phyloP scores from a whole-genome alignment of 495 filamentous ascomycete genomes.

The Hypoxylon rickii region DNA sequence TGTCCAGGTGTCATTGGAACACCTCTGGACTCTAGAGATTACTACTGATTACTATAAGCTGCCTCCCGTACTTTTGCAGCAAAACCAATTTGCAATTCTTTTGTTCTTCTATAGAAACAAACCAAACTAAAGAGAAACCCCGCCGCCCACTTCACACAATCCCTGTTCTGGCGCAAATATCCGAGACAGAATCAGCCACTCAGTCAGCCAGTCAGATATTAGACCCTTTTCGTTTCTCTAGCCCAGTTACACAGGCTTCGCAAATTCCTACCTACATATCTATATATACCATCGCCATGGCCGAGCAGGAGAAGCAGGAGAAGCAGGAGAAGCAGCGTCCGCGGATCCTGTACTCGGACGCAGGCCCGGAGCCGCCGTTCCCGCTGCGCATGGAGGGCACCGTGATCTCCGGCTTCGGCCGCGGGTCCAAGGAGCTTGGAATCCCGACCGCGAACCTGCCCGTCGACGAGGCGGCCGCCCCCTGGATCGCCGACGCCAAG shows the following conservation, averaged over 20 bases:
- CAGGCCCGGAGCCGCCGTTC: constrained; percentile 75
- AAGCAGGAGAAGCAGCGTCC: constrained; percentile 50
- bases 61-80: no score
- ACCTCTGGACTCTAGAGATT: no score
- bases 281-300: constrained; percentile 4
- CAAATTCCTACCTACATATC: background rate
- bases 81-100: background rate
- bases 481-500: constrained; percentile 69
- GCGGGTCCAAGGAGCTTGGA: constrained; percentile 91
- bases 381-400: constrained; percentile 79
- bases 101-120: background rate
- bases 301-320: constrained; percentile 20
- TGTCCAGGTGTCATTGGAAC: background rate
- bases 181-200: background rate
- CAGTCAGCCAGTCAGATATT: background rate
- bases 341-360: constrained; percentile 67
- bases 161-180: background rate
- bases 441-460: constrained; percentile 98
- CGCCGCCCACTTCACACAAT: background rate
- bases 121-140: constrained; percentile 4
- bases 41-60: no score
- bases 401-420: constrained; percentile 91
- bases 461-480: constrained; percentile 66
- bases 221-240: background rate
- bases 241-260: background rate